Evolutionary conservation across 2,329 filamentous ascomycete species (phyloP).

Genomic region (Talaromyces funiculosus): DNA sequence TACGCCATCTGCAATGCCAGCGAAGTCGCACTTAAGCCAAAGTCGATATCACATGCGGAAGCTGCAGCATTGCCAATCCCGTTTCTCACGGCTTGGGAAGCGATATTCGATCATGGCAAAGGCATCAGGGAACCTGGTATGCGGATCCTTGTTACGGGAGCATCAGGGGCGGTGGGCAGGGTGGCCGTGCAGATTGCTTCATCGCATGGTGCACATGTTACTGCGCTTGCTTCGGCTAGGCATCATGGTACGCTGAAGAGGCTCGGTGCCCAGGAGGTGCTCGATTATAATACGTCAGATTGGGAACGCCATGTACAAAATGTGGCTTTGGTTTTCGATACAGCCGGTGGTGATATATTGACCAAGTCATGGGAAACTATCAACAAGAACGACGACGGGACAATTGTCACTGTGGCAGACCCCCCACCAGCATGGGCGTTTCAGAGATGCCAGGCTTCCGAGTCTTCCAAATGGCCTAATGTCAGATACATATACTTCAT

Average conservation of each 20-base stretch:
- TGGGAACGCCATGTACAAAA: slow-evolving; percentile 1
- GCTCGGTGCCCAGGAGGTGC: neutral
- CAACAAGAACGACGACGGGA: slow-evolving; percentile 21
- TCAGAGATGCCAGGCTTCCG: neutral
- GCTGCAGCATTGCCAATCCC: slow-evolving; percentile 3
- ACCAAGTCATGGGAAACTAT: slow-evolving; percentile 26
- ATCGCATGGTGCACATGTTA: neutral
- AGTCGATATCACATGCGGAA: neutral
- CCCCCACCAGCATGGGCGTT: neutral
- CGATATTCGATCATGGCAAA: neutral
- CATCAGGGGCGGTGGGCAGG: neutral
- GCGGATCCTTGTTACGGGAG: neutral
- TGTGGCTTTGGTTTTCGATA: slow-evolving; percentile 28
- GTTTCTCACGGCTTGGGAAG: slow-evolving; percentile 4
- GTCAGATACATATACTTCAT: slow-evolving; percentile 3
- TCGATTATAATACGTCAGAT: neutral
- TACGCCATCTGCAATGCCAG: neutral
- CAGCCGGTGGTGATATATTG: slow-evolving; percentile 26
- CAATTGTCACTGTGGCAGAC: slow-evolving; percentile 33
- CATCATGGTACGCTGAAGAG: neutral
- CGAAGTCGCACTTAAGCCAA: neutral
- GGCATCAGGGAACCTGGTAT: neutral
- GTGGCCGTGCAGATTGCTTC: neutral
- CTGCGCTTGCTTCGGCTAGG: neutral
- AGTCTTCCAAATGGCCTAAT: neutral